phyloP scores from a whole-genome alignment of 192 early-diverging fungal genomes.

The Linnemannia hyalina region DNA sequence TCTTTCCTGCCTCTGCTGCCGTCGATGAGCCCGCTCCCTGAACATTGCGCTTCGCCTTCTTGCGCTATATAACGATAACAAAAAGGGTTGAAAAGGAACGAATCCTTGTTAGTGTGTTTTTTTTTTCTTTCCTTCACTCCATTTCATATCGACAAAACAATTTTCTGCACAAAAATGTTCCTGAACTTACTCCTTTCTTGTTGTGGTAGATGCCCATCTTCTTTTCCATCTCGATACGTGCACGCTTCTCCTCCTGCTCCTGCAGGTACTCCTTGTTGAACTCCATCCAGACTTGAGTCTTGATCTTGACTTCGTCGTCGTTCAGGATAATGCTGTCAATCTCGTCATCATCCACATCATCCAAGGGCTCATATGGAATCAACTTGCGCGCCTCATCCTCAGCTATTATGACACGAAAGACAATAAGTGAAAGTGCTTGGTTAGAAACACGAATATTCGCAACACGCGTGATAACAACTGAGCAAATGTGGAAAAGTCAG shows the following conservation, averaged over 20 bases:
- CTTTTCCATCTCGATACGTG: conserved; percentile 54
- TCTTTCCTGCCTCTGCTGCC: conserved; percentile 84
- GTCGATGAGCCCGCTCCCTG: conserved; percentile 60
- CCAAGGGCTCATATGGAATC: conserved; percentile 55
- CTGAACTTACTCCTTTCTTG: conserved; percentile 52
- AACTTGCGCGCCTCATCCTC: conserved; percentile 37
- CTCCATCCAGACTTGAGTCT: conserved; percentile 88
- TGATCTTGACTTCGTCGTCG: conserved; percentile 82
- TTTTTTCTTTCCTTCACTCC: not conserved
- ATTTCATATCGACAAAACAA: not conserved
- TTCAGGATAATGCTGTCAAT: conserved; percentile 75
- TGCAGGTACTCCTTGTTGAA: conserved; percentile 90
- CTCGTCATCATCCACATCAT: conserved; percentile 84
- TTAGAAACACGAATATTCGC: not conserved
- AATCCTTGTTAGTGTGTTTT: not conserved
- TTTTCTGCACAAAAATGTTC: not conserved
- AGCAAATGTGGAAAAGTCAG: not conserved
- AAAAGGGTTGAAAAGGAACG: not conserved
- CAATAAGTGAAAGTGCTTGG: not conserved
- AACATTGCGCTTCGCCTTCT: conserved; percentile 56
- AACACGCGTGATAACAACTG: not conserved
- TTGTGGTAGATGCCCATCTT: conserved; percentile 59
- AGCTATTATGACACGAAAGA: conserved; percentile 3
- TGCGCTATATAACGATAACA: conserved; percentile 29
- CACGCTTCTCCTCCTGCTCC: conserved; percentile 57